A percentile compares a stretch with the other conserved stretches of the same genome.
phyloP scores from a whole-genome alignment of 192 early-diverging fungal genomes.

The Coemansia sp. region DNA sequence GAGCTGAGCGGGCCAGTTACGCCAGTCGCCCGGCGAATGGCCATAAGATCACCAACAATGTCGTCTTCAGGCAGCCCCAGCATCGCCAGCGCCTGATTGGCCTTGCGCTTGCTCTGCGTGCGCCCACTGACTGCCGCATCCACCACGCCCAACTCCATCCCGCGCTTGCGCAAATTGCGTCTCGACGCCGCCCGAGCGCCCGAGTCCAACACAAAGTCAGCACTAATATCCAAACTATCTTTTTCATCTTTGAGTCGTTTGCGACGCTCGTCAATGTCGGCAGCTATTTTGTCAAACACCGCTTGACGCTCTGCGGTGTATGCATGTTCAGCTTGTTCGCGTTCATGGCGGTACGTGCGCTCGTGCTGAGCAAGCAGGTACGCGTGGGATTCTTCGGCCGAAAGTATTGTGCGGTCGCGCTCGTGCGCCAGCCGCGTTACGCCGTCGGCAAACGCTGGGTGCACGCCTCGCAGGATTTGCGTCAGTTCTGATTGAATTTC shows the following conservation, averaged over 20 bases:
- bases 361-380: constrained; percentile 43
- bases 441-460: constrained; percentile 69
- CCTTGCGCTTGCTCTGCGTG: constrained; percentile 50
- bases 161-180: constrained; percentile 62
- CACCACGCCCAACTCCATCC: constrained; percentile 46
- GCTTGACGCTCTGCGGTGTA: constrained; percentile 71
- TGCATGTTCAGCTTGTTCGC: constrained; percentile 60
- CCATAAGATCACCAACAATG: constrained; percentile 42
- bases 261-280: constrained; percentile 74
- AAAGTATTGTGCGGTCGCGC: constrained; percentile 72
- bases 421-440: constrained; percentile 60
- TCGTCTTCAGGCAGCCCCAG: constrained; percentile 45
- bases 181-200: constrained; percentile 50
- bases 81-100: constrained; percentile 32
- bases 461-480: constrained; percentile 58
- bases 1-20: constrained; percentile 43
- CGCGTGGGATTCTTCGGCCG: constrained; percentile 59
- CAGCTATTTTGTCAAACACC: constrained; percentile 72
- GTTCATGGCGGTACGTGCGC: constrained; percentile 28
- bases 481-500: constrained; percentile 47
- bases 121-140: constrained; percentile 19
- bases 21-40: constrained; percentile 42
- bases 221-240: constrained; percentile 78
- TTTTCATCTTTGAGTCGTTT: constrained; percentile 78
- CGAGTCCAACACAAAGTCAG: constrained; percentile 49